phyloP scores from a whole-genome alignment of 495 filamentous ascomycete genomes.

The Cenococcum geophilum region DNA sequence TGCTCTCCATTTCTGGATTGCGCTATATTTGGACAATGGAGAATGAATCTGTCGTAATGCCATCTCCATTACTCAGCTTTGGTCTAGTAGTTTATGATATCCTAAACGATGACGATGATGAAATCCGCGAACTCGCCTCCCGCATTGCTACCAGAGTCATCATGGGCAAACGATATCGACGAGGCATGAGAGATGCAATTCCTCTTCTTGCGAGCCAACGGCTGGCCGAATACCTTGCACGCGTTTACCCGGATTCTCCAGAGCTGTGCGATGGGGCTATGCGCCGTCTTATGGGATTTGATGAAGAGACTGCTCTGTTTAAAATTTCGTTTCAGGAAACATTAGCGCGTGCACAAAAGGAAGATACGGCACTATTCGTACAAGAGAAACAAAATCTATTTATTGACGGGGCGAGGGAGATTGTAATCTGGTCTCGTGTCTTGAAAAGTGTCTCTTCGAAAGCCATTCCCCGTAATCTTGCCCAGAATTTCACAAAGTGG shows the following conservation, averaged over 20 bases:
- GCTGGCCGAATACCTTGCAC: constrained; percentile 43
- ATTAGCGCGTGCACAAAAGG: constrained; percentile 48
- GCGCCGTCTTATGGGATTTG: constrained; percentile 27
- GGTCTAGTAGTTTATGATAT: constrained; percentile 51
- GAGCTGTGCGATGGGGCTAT: constrained; percentile 35
- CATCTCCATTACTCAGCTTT: constrained; percentile 14
- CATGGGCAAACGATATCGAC: neutral
- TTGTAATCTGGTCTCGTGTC: constrained; percentile 54
- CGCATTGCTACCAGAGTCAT: constrained; percentile 40
- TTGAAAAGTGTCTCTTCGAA: constrained; percentile 36
- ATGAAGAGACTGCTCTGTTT: neutral
- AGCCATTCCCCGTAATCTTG: constrained; percentile 24
- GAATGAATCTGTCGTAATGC: too few relatives aligned
- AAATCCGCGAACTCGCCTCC: constrained; percentile 65
- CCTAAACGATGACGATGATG: constrained; percentile 87
- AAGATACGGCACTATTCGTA: constrained; percentile 70
- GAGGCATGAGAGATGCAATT: constrained; percentile 28
- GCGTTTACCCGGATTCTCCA: constrained; percentile 38
- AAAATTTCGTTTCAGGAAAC: constrained; percentile 40
- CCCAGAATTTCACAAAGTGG: constrained; percentile 47
- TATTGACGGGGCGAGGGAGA: constrained; percentile 69
- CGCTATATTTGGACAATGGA: constrained; percentile 13
- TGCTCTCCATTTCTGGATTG: constrained; percentile 16
- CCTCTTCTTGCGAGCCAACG: constrained; percentile 46
- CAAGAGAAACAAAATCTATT: constrained; percentile 90